phyloP scores from a whole-genome alignment of 1,139 yeast species.

The Yamadazyma sp. region DNA sequence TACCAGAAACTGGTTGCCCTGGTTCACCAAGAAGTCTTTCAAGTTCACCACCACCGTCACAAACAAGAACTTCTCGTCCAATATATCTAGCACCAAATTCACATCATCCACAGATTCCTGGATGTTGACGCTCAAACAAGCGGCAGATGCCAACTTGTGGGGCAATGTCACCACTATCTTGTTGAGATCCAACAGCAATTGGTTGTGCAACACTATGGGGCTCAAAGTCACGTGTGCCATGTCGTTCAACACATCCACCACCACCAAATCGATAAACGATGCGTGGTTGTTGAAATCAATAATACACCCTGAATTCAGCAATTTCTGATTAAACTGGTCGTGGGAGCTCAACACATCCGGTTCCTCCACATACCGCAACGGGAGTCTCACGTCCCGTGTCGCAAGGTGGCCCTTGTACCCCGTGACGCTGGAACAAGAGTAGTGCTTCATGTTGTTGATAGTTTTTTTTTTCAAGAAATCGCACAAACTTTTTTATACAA shows the following conservation, averaged over 20 bases:
- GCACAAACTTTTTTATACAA: neutral
- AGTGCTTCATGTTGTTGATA: neutral
- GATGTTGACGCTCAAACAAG: slow-evolving; percentile 22
- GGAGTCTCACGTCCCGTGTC: slow-evolving; percentile 24
- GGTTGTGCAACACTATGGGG: slow-evolving; percentile 28
- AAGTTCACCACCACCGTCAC: slow-evolving; percentile 31
- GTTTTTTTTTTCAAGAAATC: neutral
- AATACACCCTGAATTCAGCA: slow-evolving; percentile 26
- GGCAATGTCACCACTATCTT: slow-evolving; percentile 33
- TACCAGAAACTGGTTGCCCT: slow-evolving; percentile 22
- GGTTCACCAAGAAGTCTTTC: slow-evolving; percentile 28
- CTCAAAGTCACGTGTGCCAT: slow-evolving; percentile 28
- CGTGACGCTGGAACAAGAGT: slow-evolving; percentile 19
- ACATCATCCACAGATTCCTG: slow-evolving; percentile 12
- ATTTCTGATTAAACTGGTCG: slow-evolving; percentile 23
- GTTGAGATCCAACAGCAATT: slow-evolving; percentile 27
- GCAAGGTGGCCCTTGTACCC: slow-evolving; percentile 28
- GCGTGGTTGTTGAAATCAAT: slow-evolving; percentile 18
- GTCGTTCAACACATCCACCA: slow-evolving; percentile 32
- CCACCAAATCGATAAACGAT: slow-evolving; percentile 24
- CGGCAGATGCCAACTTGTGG: slow-evolving; percentile 27
- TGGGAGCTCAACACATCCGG: slow-evolving; percentile 13
- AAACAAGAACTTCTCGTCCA: slow-evolving; percentile 32
- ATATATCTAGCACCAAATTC: slow-evolving; percentile 24
- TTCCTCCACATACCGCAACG: slow-evolving; percentile 28